Base-by-base conservation (phyloP, 2,329 filamentous ascomycete species). In the Trichoderma sp. region DNA sequence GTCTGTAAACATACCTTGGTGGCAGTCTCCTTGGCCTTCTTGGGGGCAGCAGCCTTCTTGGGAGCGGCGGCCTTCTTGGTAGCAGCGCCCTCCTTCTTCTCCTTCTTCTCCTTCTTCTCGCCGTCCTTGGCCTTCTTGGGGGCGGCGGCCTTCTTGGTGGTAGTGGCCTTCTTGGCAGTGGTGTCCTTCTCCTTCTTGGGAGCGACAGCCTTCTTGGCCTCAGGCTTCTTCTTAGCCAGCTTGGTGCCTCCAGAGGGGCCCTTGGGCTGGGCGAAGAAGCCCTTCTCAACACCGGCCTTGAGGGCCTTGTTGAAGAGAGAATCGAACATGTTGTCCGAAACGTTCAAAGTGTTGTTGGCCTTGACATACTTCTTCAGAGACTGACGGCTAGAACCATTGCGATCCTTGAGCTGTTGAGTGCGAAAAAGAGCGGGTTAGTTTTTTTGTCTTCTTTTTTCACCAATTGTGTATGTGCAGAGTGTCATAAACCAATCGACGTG, bases 201-300 rank as follows among this genome's bases (percentile, higher is more conserved):
- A 53, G 74, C 75, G 52, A 73, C 77, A 57, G 75, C 73, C 76
- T 79, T 79, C 79, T 82, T 82, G 64, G 79, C 75, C 73, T 81
- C 79, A 27, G 77, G 75, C 73, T 85, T 81, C 85, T 93, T 94
- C 89, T 95, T 95, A 70, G 91, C 91, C 71, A 97, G 90, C 91
- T 97, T 97, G 82, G 96, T 93, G 74, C 93, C 92, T 71, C 94
- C 94, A 72, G 94, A 97, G 70, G 93, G 87, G 76, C 93, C 94
- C 89, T 97, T 97, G 77, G 94, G 94, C 81, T 95, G 93, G 78
- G 90, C 87, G 79, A 97, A 97, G 76, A 92, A 87, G 72, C 92
- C 92, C 86, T 91, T 94, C 77, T 96, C 92, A 75, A 94, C 93
- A 80, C 94, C 94, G 70, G 85, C 83, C 83, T 91, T 89, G 79